Conservation (phyloP, 2,329 filamentous ascomycete genomes). For the Lachnellula cervina region DNA sequence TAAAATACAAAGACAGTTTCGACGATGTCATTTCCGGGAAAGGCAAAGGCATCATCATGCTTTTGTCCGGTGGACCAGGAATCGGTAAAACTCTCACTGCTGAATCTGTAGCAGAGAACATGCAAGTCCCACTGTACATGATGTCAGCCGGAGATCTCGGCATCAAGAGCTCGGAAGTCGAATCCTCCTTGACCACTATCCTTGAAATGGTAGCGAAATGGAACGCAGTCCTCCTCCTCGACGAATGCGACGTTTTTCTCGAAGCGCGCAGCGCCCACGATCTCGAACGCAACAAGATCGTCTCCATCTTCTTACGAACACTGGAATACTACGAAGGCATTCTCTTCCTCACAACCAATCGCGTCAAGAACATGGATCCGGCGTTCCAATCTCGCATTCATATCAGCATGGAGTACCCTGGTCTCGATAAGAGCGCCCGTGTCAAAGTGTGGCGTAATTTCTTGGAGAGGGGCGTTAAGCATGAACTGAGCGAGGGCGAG, state of each 20-base stretch:
- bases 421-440: conserved; percentile 20
- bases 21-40: conserved; percentile 51
- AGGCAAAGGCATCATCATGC: conserved; percentile 46
- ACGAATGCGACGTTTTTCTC: conserved; percentile 36
- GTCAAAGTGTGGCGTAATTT: conserved; percentile 18
- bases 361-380: conserved; percentile 30
- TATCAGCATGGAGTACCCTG: conserved; percentile 25
- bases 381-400: conserved; percentile 35
- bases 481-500: conserved; percentile 14
- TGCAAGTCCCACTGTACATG: conserved; percentile 26
- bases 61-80: conserved; percentile 44
- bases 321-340: conserved; percentile 38
- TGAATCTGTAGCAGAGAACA: conserved; percentile 27
- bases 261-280: conserved; percentile 29
- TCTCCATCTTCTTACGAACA: conserved; percentile 34
- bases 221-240: conserved; percentile 42
- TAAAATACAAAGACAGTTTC: conserved; percentile 37
- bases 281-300: conserved; percentile 38
- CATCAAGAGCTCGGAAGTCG: conserved; percentile 29
- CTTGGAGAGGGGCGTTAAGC: conserved; percentile 16
- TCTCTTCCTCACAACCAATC: conserved; percentile 36
- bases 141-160: conserved; percentile 45
- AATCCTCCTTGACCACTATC: conserved; percentile 45
- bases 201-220: conserved; percentile 69
- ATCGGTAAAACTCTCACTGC: conserved; percentile 43